Conservation (phyloP, 2,329 filamentous ascomycete species). For the Aspergillus fumigatiaffinis region DNA sequence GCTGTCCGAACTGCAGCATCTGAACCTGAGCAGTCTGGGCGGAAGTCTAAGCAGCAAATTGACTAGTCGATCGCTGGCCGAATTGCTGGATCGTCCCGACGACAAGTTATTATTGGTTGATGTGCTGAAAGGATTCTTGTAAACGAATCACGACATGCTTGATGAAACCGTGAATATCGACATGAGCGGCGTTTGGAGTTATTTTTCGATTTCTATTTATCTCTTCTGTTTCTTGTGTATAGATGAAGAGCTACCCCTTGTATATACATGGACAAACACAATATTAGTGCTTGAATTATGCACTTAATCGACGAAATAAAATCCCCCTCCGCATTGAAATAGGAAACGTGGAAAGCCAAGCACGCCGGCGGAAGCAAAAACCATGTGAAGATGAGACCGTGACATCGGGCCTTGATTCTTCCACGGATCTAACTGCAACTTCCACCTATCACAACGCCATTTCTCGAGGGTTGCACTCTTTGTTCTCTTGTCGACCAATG, state of each 20-base stretch:
- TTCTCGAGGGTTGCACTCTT: neutral
- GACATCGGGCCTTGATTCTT: neutral
- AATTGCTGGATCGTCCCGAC: neutral
- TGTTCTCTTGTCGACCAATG: neutral
- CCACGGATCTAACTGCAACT: neutral
- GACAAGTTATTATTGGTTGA: neutral
- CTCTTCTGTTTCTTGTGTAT: neutral
- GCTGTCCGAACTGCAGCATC: neutral
- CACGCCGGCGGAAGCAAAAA: neutral
- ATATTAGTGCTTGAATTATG: neutral
- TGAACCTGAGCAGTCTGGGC: slow-evolving; percentile 11
- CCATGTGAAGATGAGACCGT: neutral
- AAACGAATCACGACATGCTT: neutral
- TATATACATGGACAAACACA: neutral
- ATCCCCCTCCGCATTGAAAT: neutral
- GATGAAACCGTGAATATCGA: neutral
- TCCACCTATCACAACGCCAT: neutral
- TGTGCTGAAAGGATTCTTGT: neutral
- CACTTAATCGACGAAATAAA: too few relatives aligned
- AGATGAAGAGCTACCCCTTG: neutral
- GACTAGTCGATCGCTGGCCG: neutral
- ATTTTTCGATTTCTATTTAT: neutral
- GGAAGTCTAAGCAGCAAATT: neutral
- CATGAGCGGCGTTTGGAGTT: neutral
- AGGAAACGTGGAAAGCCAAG: neutral